These are phyloP conservation scores for Mycena capillaripes DNA, from an alignment of 768 basidiomycete genomes.

Conservation along the genomic window DNA sequence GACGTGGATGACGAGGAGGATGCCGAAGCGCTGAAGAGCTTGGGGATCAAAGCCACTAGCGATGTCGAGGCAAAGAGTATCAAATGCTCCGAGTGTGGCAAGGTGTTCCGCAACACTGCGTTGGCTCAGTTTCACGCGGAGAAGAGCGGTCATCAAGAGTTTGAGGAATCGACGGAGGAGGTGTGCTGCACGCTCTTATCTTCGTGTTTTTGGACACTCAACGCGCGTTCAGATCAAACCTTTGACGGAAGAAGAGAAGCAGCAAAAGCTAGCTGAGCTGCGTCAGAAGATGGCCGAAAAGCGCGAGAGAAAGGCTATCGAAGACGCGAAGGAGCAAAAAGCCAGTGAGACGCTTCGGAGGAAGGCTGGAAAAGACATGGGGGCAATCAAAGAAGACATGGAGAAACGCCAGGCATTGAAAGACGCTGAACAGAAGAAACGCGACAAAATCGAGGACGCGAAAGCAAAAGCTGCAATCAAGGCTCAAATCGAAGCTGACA, in stretches of 20 bases:
- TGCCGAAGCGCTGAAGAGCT: conserved; percentile 68
- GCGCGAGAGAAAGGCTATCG: conserved; percentile 76
- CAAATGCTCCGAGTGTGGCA: conserved; percentile 87
- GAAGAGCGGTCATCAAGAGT: conserved; percentile 95
- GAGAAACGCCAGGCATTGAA: conserved; percentile 85
- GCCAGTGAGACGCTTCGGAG: conserved; percentile 85
- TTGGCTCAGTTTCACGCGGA: conserved; percentile 95
- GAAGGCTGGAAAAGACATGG: conserved; percentile 89
- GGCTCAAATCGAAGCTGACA: conserved; percentile 96
- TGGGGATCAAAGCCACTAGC: conserved; percentile 53
- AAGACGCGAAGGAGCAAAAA: conserved; percentile 80
- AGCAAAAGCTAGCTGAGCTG: conserved; percentile 83
- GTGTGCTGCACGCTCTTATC: conserved; percentile 51
- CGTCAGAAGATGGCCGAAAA: conserved; percentile 86
- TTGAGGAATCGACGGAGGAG: conserved; percentile 96
- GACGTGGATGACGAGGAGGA: conserved; percentile 83
- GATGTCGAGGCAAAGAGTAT: conserved; percentile 87
- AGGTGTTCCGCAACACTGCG: conserved; percentile 78
- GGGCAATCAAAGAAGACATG: conserved; percentile 80
- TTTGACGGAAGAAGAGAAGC: conserved; percentile 94
- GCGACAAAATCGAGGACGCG: conserved; percentile 93
- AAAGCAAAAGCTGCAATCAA: conserved; percentile 90
- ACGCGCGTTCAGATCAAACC: conserved; percentile 80
- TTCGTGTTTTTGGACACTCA: conserved; percentile 11
- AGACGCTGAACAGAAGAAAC: conserved; percentile 85